phyloP scores from a whole-genome alignment of 2,329 filamentous ascomycete genomes.

The Alternaria sp. region DNA sequence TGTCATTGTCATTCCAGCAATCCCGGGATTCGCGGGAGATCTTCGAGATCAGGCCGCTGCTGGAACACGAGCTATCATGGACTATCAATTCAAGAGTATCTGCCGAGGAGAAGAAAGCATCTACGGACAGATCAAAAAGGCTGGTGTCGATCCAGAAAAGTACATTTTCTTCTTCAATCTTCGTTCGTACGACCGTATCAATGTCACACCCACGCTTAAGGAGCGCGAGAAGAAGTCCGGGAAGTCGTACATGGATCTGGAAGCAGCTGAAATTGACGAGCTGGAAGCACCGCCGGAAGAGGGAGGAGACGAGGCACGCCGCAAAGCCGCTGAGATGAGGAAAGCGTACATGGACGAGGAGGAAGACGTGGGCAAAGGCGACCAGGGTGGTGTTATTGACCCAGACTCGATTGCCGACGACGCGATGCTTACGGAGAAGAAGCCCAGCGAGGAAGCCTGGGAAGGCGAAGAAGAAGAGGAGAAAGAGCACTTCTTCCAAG shows the following conservation, averaged over 20 bases:
- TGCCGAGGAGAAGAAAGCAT: conserved; percentile 91
- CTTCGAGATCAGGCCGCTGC: conserved; percentile 81
- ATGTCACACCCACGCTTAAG: conserved; percentile 76
- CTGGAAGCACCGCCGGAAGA: conserved; percentile 66
- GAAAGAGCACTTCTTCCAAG: conserved; percentile 88
- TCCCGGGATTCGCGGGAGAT: conserved; percentile 94
- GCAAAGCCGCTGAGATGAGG: conserved; percentile 55
- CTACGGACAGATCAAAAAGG: conserved; percentile 74
- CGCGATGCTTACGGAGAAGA: conserved; percentile 75
- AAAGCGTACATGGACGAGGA: conserved; percentile 54
- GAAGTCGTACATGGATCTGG: conserved; percentile 83
- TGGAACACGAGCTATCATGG: conserved; percentile 91
- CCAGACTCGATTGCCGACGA: conserved; percentile 75
- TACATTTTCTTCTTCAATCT: conserved; percentile 96
- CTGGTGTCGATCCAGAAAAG: conserved; percentile 77
- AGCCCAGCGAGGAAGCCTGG: conserved; percentile 75
- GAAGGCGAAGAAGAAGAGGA: conserved; percentile 76
- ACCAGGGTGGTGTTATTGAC: conserved; percentile 53
- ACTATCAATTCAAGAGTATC: conserved; percentile 97
- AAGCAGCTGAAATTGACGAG: conserved; percentile 86
- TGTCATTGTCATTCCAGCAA: conserved; percentile 87
- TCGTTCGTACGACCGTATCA: conserved; percentile 88
- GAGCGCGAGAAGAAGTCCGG: conserved; percentile 82
- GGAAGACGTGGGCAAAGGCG: conserved; percentile 48
- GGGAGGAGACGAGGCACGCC: conserved; percentile 47